phyloP scores from a whole-genome alignment of 2,329 filamentous ascomycete genomes.

The Pseudocercospora fijiensis region DNA sequence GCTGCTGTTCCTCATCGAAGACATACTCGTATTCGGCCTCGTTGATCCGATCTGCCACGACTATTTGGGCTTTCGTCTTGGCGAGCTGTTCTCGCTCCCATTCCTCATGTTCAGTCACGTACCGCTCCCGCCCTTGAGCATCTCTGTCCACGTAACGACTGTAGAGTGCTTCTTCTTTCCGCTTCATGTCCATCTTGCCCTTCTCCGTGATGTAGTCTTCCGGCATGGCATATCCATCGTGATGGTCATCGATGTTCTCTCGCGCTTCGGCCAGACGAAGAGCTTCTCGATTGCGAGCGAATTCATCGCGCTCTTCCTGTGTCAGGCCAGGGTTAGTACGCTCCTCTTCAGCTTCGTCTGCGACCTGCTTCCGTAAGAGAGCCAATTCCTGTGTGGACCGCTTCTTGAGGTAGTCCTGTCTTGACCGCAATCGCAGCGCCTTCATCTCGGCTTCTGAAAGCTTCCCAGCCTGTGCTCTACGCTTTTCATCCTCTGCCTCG shows the following conservation, averaged over 20 bases:
- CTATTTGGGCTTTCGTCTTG: constrained; percentile 84
- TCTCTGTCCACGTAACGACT: constrained; percentile 86
- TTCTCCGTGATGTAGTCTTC: constrained; percentile 95
- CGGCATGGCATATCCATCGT: constrained; percentile 88
- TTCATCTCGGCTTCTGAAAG: constrained; percentile 70
- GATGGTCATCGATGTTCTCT: constrained; percentile 82
- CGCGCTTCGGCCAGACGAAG: constrained; percentile 64
- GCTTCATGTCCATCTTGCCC: constrained; percentile 80
- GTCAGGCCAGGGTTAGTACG: constrained; percentile 72
- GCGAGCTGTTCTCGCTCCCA: constrained; percentile 90
- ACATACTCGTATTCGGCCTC: constrained; percentile 89
- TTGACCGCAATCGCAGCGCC: constrained; percentile 76
- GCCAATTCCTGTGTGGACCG: constrained; percentile 82
- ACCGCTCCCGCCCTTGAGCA: constrained; percentile 82
- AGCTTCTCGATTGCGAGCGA: constrained; percentile 78
- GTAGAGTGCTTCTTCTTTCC: constrained; percentile 87
- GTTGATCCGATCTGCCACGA: constrained; percentile 69
- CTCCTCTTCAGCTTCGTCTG: constrained; percentile 77
- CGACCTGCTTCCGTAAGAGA: constrained; percentile 84
- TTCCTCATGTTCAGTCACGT: constrained; percentile 89
- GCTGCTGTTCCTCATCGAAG: constrained; percentile 83
- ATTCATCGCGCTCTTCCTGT: constrained; percentile 78
- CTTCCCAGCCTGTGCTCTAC: constrained; percentile 62
- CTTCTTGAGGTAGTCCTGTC: constrained; percentile 92
- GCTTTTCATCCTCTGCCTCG: constrained; percentile 52